Conservation (phyloP, 306 rosid species). For the Macrotyloma uniflorum region DNA sequence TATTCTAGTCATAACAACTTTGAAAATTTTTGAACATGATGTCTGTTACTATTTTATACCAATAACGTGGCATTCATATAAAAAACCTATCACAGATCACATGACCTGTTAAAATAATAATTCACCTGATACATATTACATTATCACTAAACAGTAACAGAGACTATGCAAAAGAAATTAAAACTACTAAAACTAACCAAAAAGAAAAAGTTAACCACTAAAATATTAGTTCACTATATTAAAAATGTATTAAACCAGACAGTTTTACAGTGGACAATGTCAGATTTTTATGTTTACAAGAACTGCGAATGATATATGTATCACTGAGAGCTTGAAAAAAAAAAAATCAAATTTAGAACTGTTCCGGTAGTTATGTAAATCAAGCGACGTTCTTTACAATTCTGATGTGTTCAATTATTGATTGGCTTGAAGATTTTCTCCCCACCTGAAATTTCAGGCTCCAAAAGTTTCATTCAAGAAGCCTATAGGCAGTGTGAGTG, state of each 20-base stretch:
- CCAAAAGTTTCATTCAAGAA: constrained; percentile 27
- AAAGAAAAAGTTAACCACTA: too few species aligned
- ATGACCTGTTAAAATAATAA: background rate
- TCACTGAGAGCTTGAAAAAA: background rate
- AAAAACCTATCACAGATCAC: background rate
- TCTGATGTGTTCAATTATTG: background rate
- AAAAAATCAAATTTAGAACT: background rate
- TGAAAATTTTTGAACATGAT: too few species aligned
- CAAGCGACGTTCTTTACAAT: background rate
- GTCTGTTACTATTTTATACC: too few species aligned
- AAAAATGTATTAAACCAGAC: too few species aligned
- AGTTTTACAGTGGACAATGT: background rate
- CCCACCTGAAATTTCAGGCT: background rate
- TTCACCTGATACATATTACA: background rate
- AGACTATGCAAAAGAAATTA: background rate
- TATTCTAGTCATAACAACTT: too few species aligned
- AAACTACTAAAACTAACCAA: background rate
- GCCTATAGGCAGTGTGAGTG: constrained; percentile 23
- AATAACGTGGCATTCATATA: background rate
- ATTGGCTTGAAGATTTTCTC: background rate
- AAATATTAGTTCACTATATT: too few species aligned
- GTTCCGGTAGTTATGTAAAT: background rate
- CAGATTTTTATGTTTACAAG: background rate
- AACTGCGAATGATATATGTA: background rate
- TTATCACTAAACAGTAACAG: background rate